Base-by-base conservation (phyloP, 495 filamentous ascomycete genomes). In the Cryomyces antarcticus region DNA sequence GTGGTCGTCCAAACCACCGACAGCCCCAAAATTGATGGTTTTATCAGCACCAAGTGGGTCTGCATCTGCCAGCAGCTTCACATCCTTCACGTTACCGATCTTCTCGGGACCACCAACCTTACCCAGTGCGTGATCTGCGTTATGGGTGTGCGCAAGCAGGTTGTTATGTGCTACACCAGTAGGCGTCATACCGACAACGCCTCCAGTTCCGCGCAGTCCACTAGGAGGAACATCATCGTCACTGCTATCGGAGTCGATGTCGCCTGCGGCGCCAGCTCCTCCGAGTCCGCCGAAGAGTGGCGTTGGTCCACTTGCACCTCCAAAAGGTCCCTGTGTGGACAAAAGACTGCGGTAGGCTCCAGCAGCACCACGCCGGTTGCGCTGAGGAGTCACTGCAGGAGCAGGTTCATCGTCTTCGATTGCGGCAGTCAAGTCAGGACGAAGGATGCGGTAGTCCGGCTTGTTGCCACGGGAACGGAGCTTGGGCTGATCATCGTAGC, bases 31-130 rank as follows among this genome's bases (percentile, higher is more conserved):
- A 46, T 83, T 84, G 43, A 97, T 82, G 54, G 70, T 82, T 55
- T 83, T 66, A 52, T 95, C 85, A 27, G 95, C 84, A 29, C 92
- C 89, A 13, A 97, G 63, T 10, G 89, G 87, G 57, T 97, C 92
- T 5, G 86, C 82, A 63, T 97, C 89, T 17, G 86, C 88, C 40
- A 92, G 69, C 1, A 74, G 63, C 44, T 79, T 71, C 55, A 71
- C 77, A 54, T 89, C 83, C 57, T 88, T 93, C 48, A 89, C 60
- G 59, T 83, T 92, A 42, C 92, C 92, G 37, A 95, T 72, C 53
- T 92, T 86, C 12, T 80, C 78, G 12, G 85, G 79, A 30, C 80
- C 78, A 9, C 9, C 9, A 39, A 28, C 7, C 27, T 9, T 39
- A 6, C 78, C 82, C 24, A 59, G 52, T 10, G 61, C 64, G 10